A percentile compares a stretch with the other conserved stretches of the same genome.
These are phyloP conservation scores for Kodamaea fungicola DNA, from an alignment of 1,139 yeast genomes.

Conservation along the genomic window DNA sequence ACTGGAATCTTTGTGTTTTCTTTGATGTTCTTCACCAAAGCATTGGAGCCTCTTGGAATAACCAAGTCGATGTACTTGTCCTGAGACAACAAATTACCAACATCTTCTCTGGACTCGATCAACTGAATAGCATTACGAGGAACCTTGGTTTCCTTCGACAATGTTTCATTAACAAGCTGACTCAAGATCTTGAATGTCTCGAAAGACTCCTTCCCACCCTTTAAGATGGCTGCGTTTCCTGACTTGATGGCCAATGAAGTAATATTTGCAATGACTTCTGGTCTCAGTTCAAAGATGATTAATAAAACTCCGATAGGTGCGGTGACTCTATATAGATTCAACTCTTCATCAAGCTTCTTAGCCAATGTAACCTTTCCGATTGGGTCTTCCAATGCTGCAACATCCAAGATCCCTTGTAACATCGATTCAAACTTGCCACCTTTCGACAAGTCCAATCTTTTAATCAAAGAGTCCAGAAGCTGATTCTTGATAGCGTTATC, in stretches of 20 bases:
- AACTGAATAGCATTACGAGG: conserved; percentile 82
- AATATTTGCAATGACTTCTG: conserved; percentile 97
- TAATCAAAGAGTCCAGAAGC: conserved; percentile 67
- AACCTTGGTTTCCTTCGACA: conserved; percentile 57
- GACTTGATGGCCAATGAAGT: conserved; percentile 94
- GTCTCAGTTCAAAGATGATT: conserved; percentile 93
- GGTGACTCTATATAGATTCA: conserved; percentile 75
- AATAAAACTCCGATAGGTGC: conserved; percentile 93
- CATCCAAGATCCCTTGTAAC: conserved; percentile 93
- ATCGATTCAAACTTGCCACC: conserved; percentile 87
- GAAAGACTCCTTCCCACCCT: conserved; percentile 93
- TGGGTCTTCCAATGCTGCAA: conserved; percentile 84
- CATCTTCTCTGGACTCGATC: conserved; percentile 86
- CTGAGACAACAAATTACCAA: conserved; percentile 75
- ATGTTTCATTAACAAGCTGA: conserved; percentile 58
- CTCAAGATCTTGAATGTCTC: conserved; percentile 86
- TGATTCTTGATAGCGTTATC: conserved; percentile 58
- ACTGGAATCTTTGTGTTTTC: conserved; percentile 91
- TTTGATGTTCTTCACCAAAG: conserved; percentile 81
- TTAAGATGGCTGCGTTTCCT: conserved; percentile 91
- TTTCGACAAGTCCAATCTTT: conserved; percentile 75
- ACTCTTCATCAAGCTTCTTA: conserved; percentile 79
- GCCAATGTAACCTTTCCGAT: conserved; percentile 83
- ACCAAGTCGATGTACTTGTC: conserved; percentile 92
- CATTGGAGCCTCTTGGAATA: conserved; percentile 95